Conservation (phyloP, 2,329 filamentous ascomycete species). For the Colletotrichum euphorbiae region DNA sequence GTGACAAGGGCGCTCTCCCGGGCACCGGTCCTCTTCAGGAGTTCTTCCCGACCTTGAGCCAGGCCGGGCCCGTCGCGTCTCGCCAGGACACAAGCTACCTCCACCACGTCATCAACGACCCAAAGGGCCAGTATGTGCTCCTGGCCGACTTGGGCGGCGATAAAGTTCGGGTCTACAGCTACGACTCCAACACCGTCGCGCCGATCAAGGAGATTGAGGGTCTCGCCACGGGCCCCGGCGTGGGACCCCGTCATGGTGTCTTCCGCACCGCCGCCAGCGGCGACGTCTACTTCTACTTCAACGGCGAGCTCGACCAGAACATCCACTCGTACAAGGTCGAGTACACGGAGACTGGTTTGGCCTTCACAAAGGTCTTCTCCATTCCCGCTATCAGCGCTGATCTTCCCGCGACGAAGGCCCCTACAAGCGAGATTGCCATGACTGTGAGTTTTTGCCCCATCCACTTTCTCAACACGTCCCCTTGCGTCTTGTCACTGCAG, state of each 20-base stretch:
- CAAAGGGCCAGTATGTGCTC: slow-evolving; percentile 37
- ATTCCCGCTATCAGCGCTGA: slow-evolving; percentile 36
- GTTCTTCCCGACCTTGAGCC: slow-evolving; percentile 40
- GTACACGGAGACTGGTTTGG: slow-evolving; percentile 39
- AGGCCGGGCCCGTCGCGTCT: slow-evolving; percentile 34
- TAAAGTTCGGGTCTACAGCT: slow-evolving; percentile 38
- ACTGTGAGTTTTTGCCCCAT: slow-evolving; percentile 32
- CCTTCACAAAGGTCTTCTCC: slow-evolving; percentile 41
- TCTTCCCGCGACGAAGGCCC: slow-evolving; percentile 38
- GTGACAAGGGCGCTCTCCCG: slow-evolving; percentile 39
- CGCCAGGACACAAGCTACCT: slow-evolving; percentile 39
- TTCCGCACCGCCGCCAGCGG: slow-evolving; percentile 40
- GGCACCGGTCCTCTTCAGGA: slow-evolving; percentile 39
- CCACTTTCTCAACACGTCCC: neutral
- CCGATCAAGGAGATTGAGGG: slow-evolving; percentile 39
- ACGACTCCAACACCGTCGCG: slow-evolving; percentile 33
- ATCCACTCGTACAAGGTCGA: slow-evolving; percentile 42
- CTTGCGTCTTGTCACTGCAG: slow-evolving; percentile 5
- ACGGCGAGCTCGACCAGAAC: slow-evolving; percentile 42
- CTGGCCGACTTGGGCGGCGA: slow-evolving; percentile 38
- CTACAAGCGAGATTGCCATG: slow-evolving; percentile 41
- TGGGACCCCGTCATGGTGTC: slow-evolving; percentile 41
- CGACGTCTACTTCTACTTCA: slow-evolving; percentile 41
- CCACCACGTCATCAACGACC: slow-evolving; percentile 39
- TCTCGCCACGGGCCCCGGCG: slow-evolving; percentile 37